Conservation (phyloP, 495 filamentous ascomycete genomes). For the Tuber indicum region DNA sequence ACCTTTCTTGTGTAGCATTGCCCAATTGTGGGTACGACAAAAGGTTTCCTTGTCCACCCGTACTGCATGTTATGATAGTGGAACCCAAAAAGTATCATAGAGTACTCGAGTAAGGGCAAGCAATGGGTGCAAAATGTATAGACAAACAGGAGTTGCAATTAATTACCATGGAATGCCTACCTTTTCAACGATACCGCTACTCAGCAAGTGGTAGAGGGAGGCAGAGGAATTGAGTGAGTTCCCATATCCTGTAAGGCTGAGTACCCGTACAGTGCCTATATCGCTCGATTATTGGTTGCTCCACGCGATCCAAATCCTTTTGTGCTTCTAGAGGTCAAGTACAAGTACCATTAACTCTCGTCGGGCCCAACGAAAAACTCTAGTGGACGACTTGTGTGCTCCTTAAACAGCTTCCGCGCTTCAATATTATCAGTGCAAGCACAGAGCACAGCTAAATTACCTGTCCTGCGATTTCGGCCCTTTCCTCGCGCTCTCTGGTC, state of each 20-base stretch:
- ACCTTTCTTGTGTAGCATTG: not conserved
- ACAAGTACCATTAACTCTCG: not conserved
- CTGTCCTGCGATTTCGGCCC: not conserved
- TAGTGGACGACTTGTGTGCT: not conserved
- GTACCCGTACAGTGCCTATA: not conserved
- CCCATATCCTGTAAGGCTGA: not conserved
- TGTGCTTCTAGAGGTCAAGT: not conserved
- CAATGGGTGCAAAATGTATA: not conserved
- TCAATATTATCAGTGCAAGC: not conserved
- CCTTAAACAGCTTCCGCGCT: not conserved
- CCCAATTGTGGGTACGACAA: not conserved
- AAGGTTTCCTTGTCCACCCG: not conserved
- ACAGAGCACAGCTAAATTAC: not conserved
- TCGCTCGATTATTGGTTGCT: not conserved
- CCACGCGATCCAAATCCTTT: not conserved
- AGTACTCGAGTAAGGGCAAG: not conserved
- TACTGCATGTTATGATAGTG: not conserved
- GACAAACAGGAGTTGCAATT: not conserved
- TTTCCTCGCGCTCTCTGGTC: not conserved
- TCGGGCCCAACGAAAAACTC: not conserved
- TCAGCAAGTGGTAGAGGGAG: not conserved
- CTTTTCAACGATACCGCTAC: not conserved
- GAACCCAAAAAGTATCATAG: not conserved
- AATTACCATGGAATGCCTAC: not conserved
- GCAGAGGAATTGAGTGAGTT: not conserved